Evolutionary conservation across 768 basidiomycete species (phyloP), one percentile per base, ranked within the genome.

Genomic region (Tricholoma terreum): DNA sequence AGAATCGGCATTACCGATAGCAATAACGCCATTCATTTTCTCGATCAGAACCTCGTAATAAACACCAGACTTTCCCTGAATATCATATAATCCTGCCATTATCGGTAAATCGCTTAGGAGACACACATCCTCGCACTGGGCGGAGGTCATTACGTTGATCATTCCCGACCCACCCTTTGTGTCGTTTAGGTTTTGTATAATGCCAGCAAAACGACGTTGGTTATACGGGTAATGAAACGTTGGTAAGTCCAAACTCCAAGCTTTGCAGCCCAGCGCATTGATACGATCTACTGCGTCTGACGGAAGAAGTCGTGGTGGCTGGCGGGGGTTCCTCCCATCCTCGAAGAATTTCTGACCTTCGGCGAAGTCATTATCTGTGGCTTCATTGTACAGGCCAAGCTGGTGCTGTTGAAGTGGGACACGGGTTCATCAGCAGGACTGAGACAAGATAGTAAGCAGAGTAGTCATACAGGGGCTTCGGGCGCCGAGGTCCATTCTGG

Each of bases 11-110:
- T 43, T 49, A 85, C 86, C 87, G 49, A 89, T 67, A 1, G 86
- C 84, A 42, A 89, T 73, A 49, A 83, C 69, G 4, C 85, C 83
- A 27, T 80, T 73, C 86, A 86, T 86, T 43, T 67, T 73, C 30
- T 75, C 65, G 46, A 89, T 78, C n/a, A 67, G 67, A 17, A 87
- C 63, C 64, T 89, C 87, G 62, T 80, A 89, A 67, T 89, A 89
- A 0, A 84, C 77, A 19, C 87, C 87, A 0, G 61, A 58, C 56
- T 84, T 81, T 4, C 75, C 80, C 30, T 75, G 77, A 11, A 77
- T 76, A 54, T 83, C 79, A 58, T 87, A 89, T 36, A 84, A 69
- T 15, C 85, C 87, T 6, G 81, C 81, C 35, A 84, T 63, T 46
- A 88, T 73, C 0, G 86, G 87, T 6, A 86, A 66, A 63, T 82